Conservation (phyloP, 2,329 filamentous ascomycete genomes). For the Ampelomyces quisqualis region DNA sequence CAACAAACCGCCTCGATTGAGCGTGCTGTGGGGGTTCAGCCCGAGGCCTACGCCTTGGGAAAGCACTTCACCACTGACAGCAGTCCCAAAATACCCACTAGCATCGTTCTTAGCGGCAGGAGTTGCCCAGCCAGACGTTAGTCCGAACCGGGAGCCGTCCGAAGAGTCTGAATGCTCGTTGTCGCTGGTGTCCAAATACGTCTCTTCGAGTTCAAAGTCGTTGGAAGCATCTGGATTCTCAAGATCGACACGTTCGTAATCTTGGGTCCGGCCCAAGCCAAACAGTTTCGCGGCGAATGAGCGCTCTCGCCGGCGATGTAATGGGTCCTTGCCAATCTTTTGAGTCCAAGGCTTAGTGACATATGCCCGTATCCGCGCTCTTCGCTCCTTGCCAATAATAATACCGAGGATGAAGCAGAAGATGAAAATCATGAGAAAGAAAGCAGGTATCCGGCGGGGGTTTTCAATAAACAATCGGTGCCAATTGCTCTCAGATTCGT, state of each 20-base stretch:
- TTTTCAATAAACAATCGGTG: conserved; percentile 64
- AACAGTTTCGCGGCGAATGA: conserved; percentile 61
- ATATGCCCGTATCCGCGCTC: conserved; percentile 59
- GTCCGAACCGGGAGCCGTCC: conserved; percentile 57
- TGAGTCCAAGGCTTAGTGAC: conserved; percentile 51
- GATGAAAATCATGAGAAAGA: conserved; percentile 76
- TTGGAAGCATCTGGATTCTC: conserved; percentile 71
- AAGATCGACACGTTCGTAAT: conserved; percentile 71
- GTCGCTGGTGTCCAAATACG: conserved; percentile 53
- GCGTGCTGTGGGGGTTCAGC: conserved; percentile 27
- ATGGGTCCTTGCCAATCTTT: conserved; percentile 42
- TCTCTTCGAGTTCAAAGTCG: conserved; percentile 69
- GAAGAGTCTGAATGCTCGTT: conserved; percentile 63
- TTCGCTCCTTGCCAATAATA: conserved; percentile 76
- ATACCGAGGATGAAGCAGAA: conserved; percentile 69
- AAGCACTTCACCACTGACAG: conserved; percentile 20
- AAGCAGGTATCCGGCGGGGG: conserved; percentile 68
- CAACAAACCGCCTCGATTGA: conserved; percentile 68
- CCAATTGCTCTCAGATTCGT: conserved; percentile 54
- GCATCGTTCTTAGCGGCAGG: conserved; percentile 56
- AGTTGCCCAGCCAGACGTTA: conserved; percentile 67
- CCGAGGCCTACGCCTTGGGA: conserved; percentile 37
- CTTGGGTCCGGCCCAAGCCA: conserved; percentile 46
- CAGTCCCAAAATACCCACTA: conserved; percentile 23
- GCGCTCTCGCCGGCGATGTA: conserved; percentile 44